A percentile compares a stretch with the other conserved stretches of the same genome.
These are phyloP conservation scores for Parathielavia hyrcaniae DNA, from an alignment of 495 filamentous ascomycete genomes.

Conservation along the genomic window DNA sequence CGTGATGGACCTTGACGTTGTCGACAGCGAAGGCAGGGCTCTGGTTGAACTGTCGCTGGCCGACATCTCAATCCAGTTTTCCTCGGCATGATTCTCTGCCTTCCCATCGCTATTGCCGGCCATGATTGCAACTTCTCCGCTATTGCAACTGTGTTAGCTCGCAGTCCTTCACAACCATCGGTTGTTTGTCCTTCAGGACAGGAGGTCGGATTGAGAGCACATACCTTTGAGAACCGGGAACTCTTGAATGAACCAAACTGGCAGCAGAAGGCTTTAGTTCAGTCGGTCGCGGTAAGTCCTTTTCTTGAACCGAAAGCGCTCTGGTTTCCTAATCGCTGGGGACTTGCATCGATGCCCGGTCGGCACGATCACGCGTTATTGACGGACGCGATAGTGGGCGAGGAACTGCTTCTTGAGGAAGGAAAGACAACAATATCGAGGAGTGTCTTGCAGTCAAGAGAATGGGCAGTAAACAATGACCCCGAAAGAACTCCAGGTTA, in stretches of 20 bases:
- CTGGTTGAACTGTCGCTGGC: constrained; percentile 6
- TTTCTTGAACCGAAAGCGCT: no score
- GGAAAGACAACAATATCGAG: neutral
- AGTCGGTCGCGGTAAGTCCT: no score
- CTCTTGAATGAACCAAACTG: neutral
- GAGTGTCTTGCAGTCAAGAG: neutral
- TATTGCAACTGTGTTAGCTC: neutral
- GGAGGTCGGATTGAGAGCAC: neutral
- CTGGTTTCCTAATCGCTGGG: neutral
- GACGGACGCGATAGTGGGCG: neutral
- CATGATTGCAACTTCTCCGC: constrained; percentile 4
- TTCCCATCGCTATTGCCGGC: constrained; percentile 11
- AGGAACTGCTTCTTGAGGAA: neutral
- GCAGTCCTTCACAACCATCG: neutral
- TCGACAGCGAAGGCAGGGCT: neutral
- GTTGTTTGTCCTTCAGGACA: neutral
- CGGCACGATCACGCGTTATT: neutral
- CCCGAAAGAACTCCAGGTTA: neutral
- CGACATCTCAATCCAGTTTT: neutral
- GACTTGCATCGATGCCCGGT: neutral
- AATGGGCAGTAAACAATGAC: neutral
- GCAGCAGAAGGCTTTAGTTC: neutral
- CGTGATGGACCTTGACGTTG: constrained; percentile 14
- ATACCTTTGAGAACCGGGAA: neutral
- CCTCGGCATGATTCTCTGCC: neutral